phyloP scores from a whole-genome alignment of 164 flowering plant species.

The Taxillus chinensis region DNA sequence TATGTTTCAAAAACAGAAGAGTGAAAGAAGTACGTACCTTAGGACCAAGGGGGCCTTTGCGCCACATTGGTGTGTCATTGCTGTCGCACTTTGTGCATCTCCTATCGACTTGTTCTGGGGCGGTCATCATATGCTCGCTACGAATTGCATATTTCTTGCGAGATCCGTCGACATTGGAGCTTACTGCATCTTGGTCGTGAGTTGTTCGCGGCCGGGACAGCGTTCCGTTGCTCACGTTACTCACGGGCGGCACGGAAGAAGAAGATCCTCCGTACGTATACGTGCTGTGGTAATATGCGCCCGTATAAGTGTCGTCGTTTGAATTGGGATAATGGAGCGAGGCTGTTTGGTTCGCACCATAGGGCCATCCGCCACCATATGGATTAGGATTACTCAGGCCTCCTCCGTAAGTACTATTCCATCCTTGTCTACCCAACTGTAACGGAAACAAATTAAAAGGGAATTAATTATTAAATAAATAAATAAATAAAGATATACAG shows the following conservation, averaged over 20 bases:
- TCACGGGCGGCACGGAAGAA: neutral
- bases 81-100: neutral
- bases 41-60: neutral
- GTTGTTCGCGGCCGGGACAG: neutral
- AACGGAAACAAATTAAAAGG: no score
- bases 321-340: neutral
- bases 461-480: no score
- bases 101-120: neutral
- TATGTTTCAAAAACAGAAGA: no score
- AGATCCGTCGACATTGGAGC: neutral
- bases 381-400: no score
- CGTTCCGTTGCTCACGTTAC: neutral
- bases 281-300: neutral
- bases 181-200: neutral
- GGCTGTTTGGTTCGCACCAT: neutral
- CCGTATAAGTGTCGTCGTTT: neutral
- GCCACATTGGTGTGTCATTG: neutral
- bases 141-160: neutral
- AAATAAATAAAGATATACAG: no score
- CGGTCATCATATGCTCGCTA: neutral
- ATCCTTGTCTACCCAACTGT: no score
- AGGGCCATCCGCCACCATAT: neutral
- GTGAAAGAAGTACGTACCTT: neutral
- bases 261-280: neutral
- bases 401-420: no score